A percentile compares a stretch with the other conserved stretches of the same genome.
phyloP scores from a whole-genome alignment of 2,329 filamentous ascomycete genomes.

The Claviceps maximensis region DNA sequence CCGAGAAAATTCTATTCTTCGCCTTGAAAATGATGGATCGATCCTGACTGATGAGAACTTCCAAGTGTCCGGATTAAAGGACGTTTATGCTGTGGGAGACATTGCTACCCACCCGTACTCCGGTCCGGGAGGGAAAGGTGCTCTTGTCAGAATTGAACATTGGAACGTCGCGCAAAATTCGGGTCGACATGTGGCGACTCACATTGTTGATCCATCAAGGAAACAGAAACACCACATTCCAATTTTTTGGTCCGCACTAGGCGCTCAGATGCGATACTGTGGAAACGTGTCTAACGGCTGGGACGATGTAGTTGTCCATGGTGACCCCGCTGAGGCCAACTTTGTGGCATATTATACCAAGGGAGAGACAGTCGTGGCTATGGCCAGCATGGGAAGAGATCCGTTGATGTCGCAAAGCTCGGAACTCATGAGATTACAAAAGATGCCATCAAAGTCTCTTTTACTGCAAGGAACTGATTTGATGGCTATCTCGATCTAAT shows the following conservation, averaged over 20 bases:
- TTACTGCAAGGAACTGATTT: slow-evolving; percentile 50
- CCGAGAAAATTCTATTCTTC: slow-evolving; percentile 53
- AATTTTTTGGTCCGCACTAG: slow-evolving; percentile 92
- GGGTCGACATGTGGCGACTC: slow-evolving; percentile 64
- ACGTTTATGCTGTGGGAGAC: slow-evolving; percentile 88
- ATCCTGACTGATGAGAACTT: slow-evolving; percentile 70
- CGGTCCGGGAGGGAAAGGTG: slow-evolving; percentile 69
- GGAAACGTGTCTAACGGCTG: slow-evolving; percentile 71
- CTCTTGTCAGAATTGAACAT: slow-evolving; percentile 76
- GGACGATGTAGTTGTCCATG: slow-evolving; percentile 73
- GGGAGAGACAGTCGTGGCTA: slow-evolving; percentile 75
- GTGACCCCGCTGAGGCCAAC: slow-evolving; percentile 61
- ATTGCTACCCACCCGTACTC: slow-evolving; percentile 92
- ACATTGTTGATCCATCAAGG: slow-evolving; percentile 53
- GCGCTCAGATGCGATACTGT: slow-evolving; percentile 82
- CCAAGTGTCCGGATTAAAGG: slow-evolving; percentile 58
- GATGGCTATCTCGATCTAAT: slow-evolving; percentile 22
- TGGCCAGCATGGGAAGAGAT: slow-evolving; percentile 83
- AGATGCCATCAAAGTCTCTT: slow-evolving; percentile 74
- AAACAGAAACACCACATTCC: slow-evolving; percentile 68
- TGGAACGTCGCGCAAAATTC: slow-evolving; percentile 97
- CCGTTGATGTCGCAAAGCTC: slow-evolving; percentile 72
- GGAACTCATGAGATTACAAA: slow-evolving; percentile 69
- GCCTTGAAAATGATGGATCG: slow-evolving; percentile 74
- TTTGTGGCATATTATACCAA: slow-evolving; percentile 85